Percentiles rank a stretch among this genome's conserved stretches.
Conservation (phyloP, 1,284 basidiomycete genomes). For the Moniliella sp. region DNA sequence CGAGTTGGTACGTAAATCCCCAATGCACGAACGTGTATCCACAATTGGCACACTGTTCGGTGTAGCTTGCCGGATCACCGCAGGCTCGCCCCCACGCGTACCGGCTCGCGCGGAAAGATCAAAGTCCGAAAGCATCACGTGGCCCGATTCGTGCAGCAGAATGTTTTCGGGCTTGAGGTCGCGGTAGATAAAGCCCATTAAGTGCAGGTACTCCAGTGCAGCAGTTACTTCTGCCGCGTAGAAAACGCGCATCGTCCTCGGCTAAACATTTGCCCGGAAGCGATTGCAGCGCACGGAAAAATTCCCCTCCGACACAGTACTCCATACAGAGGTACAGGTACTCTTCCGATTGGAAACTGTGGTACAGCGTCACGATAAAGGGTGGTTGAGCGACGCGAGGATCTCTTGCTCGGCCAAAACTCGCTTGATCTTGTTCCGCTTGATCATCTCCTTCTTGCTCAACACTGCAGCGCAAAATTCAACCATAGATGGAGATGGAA, state of each 20-base stretch:
- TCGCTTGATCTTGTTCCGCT: constrained; percentile 32
- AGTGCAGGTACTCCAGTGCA: constrained; percentile 87
- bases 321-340: constrained; percentile 33
- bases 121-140: constrained; percentile 98
- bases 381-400: constrained; percentile 26
- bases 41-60: constrained; percentile 77
- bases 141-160: constrained; percentile 91
- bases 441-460: constrained; percentile 32
- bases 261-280: constrained; percentile 81
- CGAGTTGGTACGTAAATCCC: constrained; percentile 90
- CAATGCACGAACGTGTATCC: constrained; percentile 90
- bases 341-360: constrained; percentile 30
- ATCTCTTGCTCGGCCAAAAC: constrained; percentile 32
- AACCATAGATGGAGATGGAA: no score
- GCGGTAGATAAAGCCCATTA: constrained; percentile 97
- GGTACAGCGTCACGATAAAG: constrained; percentile 33
- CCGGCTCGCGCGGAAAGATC: constrained; percentile 88
- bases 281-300: constrained; percentile 64
- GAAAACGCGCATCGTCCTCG: constrained; percentile 83
- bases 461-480: no score
- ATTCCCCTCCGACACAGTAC: constrained; percentile 97
- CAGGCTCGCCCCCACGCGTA: constrained; percentile 53
- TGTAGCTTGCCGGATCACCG: constrained; percentile 64
- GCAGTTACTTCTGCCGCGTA: constrained; percentile 97
- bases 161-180: constrained; percentile 99